These are phyloP conservation scores for Aureobasidium sp. DNA, from an alignment of 2,329 filamentous ascomycete species.

Conservation along the genomic window DNA sequence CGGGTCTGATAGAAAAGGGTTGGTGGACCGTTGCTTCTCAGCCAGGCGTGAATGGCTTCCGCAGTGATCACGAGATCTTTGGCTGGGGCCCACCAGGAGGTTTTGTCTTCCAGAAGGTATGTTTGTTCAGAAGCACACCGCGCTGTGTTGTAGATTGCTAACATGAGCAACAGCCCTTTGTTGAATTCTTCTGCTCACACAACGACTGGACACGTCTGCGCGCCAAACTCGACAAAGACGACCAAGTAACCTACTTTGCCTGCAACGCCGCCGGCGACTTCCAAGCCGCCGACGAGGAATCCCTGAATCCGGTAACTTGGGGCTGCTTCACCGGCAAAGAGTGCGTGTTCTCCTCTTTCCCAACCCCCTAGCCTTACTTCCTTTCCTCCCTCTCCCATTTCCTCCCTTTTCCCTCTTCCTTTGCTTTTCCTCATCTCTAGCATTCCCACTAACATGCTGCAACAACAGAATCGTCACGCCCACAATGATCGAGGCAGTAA, in stretches of 20 bases:
- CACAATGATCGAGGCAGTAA: constrained; percentile 93
- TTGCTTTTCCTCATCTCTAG: background rate
- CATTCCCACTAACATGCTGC: background rate
- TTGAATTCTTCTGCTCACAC: constrained; percentile 84
- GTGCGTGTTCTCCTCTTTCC: constrained; percentile 14
- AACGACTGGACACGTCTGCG: constrained; percentile 64
- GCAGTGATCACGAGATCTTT: constrained; percentile 69
- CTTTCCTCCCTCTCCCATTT: too few species aligned
- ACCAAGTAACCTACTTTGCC: constrained; percentile 80
- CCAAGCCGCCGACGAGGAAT: constrained; percentile 56
- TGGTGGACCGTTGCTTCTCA: constrained; percentile 98
- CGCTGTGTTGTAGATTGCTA: too few species aligned
- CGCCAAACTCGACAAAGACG: constrained; percentile 57
- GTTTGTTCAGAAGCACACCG: too few species aligned
- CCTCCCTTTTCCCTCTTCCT: too few species aligned
- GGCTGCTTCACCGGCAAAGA: constrained; percentile 93
- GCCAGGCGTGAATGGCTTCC: constrained; percentile 81
- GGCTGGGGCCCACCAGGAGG: constrained; percentile 91
- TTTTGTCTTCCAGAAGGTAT: constrained; percentile 92
- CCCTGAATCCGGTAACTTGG: constrained; percentile 94
- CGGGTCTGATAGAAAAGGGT: constrained; percentile 70
- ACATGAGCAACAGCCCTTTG: constrained; percentile 55
- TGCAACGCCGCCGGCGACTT: constrained; percentile 74
- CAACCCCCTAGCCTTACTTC: too few species aligned
- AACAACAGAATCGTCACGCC: constrained; percentile 69